These are phyloP conservation scores for Dryas octopetala DNA, from an alignment of 306 rosid species.

Conservation along the genomic window DNA sequence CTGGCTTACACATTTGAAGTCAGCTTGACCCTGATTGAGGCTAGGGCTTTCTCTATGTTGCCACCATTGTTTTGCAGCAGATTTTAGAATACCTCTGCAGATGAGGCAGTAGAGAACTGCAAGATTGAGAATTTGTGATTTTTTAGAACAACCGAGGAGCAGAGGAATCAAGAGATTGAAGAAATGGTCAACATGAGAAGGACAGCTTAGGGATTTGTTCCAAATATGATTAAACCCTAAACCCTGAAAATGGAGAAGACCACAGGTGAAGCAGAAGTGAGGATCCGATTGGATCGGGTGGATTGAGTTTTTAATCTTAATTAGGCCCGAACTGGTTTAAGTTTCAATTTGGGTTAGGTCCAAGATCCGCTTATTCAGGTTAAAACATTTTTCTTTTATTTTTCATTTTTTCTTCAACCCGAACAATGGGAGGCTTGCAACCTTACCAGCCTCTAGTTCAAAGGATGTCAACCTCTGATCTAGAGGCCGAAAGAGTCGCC, in stretches of 20 bases:
- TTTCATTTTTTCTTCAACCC: no score
- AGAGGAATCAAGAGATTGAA: constrained; percentile 31
- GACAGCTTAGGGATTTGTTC: background rate
- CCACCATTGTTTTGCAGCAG: constrained; percentile 39
- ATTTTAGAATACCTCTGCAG: constrained; percentile 45
- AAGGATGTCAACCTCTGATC: no score
- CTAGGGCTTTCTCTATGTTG: constrained; percentile 53
- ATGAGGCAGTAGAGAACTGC: constrained; percentile 36
- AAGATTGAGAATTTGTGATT: constrained; percentile 31
- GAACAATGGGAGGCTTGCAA: no score
- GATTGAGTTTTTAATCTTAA: no score
- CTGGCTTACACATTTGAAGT: constrained; percentile 52
- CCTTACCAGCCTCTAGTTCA: no score
- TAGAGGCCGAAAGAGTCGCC: no score
- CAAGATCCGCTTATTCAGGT: no score
- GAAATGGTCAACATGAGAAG: constrained; percentile 32
- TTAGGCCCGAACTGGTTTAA: no score
- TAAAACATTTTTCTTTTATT: no score
- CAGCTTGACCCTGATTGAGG: constrained; percentile 43
- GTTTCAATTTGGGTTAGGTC: no score
- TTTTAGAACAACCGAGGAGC: constrained; percentile 32
- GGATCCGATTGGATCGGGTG: no score
- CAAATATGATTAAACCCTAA: background rate
- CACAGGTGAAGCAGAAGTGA: no score
- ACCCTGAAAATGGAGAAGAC: background rate